Conservation (phyloP, 305 asterid genomes). For the Rubia balearica region DNA sequence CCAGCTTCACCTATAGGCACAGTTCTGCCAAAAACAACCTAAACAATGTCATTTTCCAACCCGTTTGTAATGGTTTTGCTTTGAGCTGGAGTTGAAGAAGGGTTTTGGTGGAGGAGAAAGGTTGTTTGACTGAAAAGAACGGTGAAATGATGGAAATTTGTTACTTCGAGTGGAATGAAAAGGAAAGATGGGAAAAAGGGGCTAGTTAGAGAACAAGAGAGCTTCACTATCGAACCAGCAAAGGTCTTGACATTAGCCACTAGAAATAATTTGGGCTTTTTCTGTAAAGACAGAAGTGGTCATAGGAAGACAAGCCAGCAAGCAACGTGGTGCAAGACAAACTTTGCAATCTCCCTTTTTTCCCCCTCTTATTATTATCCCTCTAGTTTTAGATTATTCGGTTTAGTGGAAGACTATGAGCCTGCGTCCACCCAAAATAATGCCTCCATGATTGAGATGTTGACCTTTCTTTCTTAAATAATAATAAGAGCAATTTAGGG, state of each 20-base stretch:
- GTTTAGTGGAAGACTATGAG: constrained; percentile 35
- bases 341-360: constrained; percentile 26
- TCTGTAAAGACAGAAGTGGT: constrained; percentile 29
- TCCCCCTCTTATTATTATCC: constrained; percentile 11
- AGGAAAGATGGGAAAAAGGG: constrained; percentile 14
- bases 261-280: constrained; percentile 22
- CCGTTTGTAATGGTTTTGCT: not conserved
- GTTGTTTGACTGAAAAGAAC: not conserved
- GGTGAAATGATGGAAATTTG: not conserved
- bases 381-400: constrained; percentile 19
- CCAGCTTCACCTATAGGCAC: not conserved
- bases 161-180: constrained; percentile 1
- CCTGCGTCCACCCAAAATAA: constrained; percentile 46
- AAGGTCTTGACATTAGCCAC: constrained; percentile 32
- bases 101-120: not conserved
- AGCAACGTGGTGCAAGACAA: constrained; percentile 55
- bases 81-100: not conserved
- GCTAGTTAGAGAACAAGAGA: constrained; percentile 31
- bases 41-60: no score
- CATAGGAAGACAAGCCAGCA: constrained; percentile 40
- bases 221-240: constrained; percentile 26
- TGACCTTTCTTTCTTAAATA: constrained; percentile 42
- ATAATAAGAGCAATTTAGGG: constrained; percentile 13
- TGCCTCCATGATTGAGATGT: constrained; percentile 63
- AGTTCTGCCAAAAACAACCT: not conserved